Evolutionary conservation across 2,329 filamentous ascomycete genomes (phyloP).

Genomic region (Aspergillus floridensis): DNA sequence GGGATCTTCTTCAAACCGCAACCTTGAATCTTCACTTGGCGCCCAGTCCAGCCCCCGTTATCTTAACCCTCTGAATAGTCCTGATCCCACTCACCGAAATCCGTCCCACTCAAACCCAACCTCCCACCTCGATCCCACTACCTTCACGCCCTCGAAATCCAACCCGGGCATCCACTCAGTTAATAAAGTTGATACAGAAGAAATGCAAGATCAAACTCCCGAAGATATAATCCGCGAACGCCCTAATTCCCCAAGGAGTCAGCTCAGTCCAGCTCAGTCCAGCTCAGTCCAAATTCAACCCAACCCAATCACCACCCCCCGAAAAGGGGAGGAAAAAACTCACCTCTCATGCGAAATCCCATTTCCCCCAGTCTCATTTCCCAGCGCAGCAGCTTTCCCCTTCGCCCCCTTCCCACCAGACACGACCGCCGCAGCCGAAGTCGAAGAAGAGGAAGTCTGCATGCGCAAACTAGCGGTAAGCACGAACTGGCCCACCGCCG

Average conservation of each 20-base stretch:
- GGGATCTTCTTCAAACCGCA: constrained; percentile 1
- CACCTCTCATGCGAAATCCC: constrained; percentile 43
- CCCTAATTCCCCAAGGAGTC: constrained; percentile 51
- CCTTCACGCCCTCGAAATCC: not conserved
- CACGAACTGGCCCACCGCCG: constrained; percentile 95
- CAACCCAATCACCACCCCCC: too few relatives aligned
- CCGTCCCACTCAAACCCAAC: too few relatives aligned
- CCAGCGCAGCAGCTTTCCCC: constrained; percentile 20
- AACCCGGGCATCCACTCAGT: constrained; percentile 42
- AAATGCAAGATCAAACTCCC: constrained; percentile 95
- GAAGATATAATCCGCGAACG: constrained; percentile 94
- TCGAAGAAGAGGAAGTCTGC: constrained; percentile 59
- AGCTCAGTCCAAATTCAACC: not conserved
- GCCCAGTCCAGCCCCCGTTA: not conserved
- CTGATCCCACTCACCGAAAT: too few relatives aligned
- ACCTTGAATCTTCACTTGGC: not conserved
- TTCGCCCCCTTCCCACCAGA: constrained; percentile 41
- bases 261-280: not conserved
- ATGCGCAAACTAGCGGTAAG: constrained; percentile 87
- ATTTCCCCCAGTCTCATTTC: constrained; percentile 3
- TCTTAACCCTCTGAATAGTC: not conserved
- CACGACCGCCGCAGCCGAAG: constrained; percentile 52
- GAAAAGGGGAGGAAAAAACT: constrained; percentile 11
- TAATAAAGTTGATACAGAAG: constrained; percentile 99
- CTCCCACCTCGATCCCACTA: not conserved